A percentile compares a stretch with the other conserved stretches of the same genome.
Conservation (phyloP, 106 monocot species). For the Acorus calamus region DNA sequence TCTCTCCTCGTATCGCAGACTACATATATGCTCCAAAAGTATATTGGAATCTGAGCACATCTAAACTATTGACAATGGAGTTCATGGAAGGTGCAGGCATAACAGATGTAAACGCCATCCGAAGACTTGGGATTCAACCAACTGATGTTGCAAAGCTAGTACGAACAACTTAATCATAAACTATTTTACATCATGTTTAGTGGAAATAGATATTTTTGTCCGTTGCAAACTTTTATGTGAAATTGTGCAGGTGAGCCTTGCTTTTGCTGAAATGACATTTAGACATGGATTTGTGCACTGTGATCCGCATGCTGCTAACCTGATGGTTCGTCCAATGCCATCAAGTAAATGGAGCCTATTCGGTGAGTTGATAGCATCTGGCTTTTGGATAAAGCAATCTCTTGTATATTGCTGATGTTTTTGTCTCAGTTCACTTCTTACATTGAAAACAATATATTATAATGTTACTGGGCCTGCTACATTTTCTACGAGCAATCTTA, state of each 20-base stretch:
- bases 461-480: too few relatives aligned
- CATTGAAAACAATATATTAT: too few relatives aligned
- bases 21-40: conserved; percentile 73
- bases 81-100: conserved; percentile 89
- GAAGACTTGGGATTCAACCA: conserved; percentile 47
- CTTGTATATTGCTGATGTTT: background rate
- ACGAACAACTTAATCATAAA: conserved; percentile 5
- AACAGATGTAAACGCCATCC: conserved; percentile 67
- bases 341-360: conserved; percentile 35
- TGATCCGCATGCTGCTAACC: conserved; percentile 96
- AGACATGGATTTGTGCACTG: conserved; percentile 99
- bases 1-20: conserved; percentile 76
- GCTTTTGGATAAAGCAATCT: background rate
- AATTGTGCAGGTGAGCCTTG: conserved; percentile 50
- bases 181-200: background rate
- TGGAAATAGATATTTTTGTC: conserved; percentile 1
- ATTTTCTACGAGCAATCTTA: too few relatives aligned
- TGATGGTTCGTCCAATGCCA: conserved; percentile 87
- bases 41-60: conserved; percentile 82
- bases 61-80: conserved; percentile 88
- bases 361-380: conserved; percentile 22
- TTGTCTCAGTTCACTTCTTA: too few relatives aligned
- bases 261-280: conserved; percentile 94
- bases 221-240: conserved; percentile 1
- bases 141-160: conserved; percentile 76